These are phyloP conservation scores for Pleoardoris graminearum DNA, from an alignment of 2,329 filamentous ascomycete genomes.

Conservation along the genomic window DNA sequence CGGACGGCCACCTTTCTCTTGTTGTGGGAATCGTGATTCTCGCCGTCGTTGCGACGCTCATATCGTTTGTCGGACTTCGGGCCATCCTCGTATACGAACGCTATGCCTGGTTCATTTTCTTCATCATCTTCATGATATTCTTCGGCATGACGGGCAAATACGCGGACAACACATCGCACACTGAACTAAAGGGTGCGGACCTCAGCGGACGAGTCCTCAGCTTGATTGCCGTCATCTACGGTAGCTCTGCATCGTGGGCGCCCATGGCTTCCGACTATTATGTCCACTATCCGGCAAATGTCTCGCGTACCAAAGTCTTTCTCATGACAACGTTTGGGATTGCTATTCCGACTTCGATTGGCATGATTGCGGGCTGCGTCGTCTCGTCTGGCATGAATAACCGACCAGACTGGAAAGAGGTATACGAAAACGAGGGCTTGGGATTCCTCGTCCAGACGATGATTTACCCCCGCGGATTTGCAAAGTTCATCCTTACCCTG, in stretches of 20 bases:
- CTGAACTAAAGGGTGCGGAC: constrained; percentile 36
- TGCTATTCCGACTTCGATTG: constrained; percentile 48
- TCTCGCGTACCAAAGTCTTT: constrained; percentile 47
- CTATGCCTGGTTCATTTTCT: constrained; percentile 54
- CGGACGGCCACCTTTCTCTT: constrained; percentile 49
- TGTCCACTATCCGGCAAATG: constrained; percentile 47
- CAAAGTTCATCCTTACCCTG: constrained; percentile 53
- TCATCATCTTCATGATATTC: constrained; percentile 54
- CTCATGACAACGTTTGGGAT: constrained; percentile 49
- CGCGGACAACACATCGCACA: constrained; percentile 45
- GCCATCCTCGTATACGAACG: constrained; percentile 54
- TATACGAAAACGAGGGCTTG: constrained; percentile 50
- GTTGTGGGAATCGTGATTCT: constrained; percentile 51
- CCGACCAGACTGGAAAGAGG: constrained; percentile 43
- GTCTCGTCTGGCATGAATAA: constrained; percentile 44
- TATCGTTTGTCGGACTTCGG: constrained; percentile 48
- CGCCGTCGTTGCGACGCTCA: constrained; percentile 41
- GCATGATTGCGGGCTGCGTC: constrained; percentile 51
- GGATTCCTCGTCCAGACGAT: constrained; percentile 53
- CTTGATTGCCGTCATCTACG: constrained; percentile 39
- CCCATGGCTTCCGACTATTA: constrained; percentile 51
- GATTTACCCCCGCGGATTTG: constrained; percentile 52
- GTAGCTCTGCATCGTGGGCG: constrained; percentile 48
- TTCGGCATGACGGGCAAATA: constrained; percentile 52
- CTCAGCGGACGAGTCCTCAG: constrained; percentile 37